Percentiles rank a stretch among this genome's conserved stretches.
Evolutionary conservation across 192 early-diverging fungal species (phyloP).

Genomic region (Podila minutissima): DNA sequence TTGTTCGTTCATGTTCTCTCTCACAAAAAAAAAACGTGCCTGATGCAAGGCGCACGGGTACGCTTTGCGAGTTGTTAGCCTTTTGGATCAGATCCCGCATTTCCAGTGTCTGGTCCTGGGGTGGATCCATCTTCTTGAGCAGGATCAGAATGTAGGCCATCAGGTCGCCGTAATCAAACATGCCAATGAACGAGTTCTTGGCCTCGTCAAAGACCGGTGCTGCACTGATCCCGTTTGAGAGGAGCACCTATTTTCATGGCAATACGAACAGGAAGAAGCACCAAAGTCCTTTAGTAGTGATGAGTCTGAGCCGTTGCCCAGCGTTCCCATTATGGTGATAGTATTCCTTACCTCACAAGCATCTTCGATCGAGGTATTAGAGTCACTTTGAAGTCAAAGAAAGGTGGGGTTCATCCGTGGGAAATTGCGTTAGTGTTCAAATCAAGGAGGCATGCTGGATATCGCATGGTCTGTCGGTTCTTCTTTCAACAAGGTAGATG

Average conservation of each 20-base stretch:
- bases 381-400: constrained; percentile 49
- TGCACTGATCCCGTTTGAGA: constrained; percentile 78
- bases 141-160: constrained; percentile 78
- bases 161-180: constrained; percentile 89
- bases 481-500: background rate
- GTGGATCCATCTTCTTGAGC: constrained; percentile 58
- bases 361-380: constrained; percentile 69
- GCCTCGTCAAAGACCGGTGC: constrained; percentile 77
- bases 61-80: constrained; percentile 54
- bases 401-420: background rate
- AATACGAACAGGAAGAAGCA: background rate
- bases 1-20: background rate
- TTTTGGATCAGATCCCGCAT: constrained; percentile 65
- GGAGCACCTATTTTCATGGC: constrained; percentile 53
- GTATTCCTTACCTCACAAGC: constrained; percentile 63
- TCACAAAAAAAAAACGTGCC: constrained; percentile 36
- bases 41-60: constrained; percentile 71
- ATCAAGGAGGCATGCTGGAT: background rate
- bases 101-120: constrained; percentile 53
- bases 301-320: background rate
- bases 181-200: constrained; percentile 72
- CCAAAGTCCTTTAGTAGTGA: background rate
- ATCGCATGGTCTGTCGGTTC: background rate
- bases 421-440: background rate
- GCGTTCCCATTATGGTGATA: background rate